Base-by-base conservation (phyloP, 257 asterid species). In the Plantago ovata region DNA sequence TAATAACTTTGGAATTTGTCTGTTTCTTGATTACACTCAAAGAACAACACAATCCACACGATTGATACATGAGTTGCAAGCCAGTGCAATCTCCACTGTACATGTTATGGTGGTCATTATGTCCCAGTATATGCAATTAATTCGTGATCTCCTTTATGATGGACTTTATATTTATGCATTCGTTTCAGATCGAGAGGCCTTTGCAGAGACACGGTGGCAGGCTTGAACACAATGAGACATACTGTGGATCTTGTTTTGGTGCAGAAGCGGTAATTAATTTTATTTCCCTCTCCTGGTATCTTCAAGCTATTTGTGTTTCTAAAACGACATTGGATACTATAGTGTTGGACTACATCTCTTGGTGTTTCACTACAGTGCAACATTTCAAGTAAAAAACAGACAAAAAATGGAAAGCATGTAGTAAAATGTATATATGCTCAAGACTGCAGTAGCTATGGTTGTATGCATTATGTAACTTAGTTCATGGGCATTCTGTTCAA, bases 161-260 rank as follows among this genome's bases (percentile, higher is more conserved):
- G 49, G 32, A 24, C 45, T 49, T 20, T 18, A 28, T 69, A 21
- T 28, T 69, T 51, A 55, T 70, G 51, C 47, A 41, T 51, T 44
- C 42, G 52, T 49, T 73, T 62, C 91, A 93, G 99, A 84, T 93
- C 67, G 99, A 86, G 82, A 86, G 68, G 86, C 99, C 99, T 70
- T 67, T 93, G 71, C 97, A 93, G 75, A 89, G 77, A 75, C 96
- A 93, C 66, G 99, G 99, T 20, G 97, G 97, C 65, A 80, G 99
- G 77, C 96, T 93, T 68, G 96, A 83, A 68, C 87, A 82, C 75
- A 83, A 89, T 63, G 99, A 93, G 83, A 84, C 81, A 51, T 93
- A 93, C 62, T 93, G 99, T 23, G 99, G 99, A 38, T 86, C 99
- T 59, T 93, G 99, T 80, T 93, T 56, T 72, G 99, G 99, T 53